A percentile compares a stretch with the other conserved stretches of the same genome.
Evolutionary conservation across 2,329 filamentous ascomycete species (phyloP).

Genomic region (Penicillium paneum): DNA sequence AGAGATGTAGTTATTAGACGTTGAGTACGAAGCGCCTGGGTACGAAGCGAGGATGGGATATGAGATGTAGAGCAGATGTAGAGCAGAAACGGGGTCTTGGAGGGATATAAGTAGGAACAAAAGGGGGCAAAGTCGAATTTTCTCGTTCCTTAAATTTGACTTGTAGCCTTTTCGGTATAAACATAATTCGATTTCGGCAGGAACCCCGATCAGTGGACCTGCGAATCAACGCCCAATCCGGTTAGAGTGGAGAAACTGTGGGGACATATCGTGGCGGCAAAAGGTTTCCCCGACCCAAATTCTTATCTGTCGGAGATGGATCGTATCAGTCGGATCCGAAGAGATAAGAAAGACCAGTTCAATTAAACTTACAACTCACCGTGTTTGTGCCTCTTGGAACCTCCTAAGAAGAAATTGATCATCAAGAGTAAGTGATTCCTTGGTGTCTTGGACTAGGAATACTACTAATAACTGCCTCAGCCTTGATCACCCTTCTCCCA

Average conservation of each 20-base stretch:
- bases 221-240: background rate
- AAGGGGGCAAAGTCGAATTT: background rate
- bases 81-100: background rate
- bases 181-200: background rate
- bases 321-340: slow-evolving; percentile 3
- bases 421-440: background rate
- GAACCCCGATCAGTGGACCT: background rate
- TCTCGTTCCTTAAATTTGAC: background rate
- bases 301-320: background rate
- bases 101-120: background rate
- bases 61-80: background rate
- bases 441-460: accelerated
- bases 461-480: background rate
- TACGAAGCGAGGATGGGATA: background rate
- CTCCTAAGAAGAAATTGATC: background rate
- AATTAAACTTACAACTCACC: background rate
- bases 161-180: background rate
- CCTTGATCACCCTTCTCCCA: background rate
- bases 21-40: background rate
- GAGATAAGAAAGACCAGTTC: background rate
- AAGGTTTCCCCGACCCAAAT: background rate
- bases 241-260: background rate
- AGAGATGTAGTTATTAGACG: background rate
- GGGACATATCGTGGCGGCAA: background rate
- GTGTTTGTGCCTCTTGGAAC: background rate